phyloP scores from a whole-genome alignment of 495 filamentous ascomycete genomes.

The Acidiella bohemica region DNA sequence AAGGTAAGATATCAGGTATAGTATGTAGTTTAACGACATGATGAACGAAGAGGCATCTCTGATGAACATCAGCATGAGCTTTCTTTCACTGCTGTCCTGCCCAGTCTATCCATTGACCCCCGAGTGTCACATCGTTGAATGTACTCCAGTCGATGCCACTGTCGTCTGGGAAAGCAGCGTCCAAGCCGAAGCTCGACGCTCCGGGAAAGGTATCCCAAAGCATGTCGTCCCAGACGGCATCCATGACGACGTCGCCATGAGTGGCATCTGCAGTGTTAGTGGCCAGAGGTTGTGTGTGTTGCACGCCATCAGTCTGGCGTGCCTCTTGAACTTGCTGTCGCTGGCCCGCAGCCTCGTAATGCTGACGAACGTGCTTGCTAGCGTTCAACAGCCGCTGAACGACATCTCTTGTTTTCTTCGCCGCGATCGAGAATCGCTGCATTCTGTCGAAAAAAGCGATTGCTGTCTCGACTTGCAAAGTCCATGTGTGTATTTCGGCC shows the following conservation, averaged over 20 bases:
- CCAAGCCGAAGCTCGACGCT: not conserved
- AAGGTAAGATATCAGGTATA: not conserved
- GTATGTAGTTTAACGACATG: not conserved
- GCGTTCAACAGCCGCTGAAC: constrained; percentile 59
- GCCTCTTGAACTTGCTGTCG: constrained; percentile 8
- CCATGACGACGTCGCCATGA: constrained; percentile 11
- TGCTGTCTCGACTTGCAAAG: constrained; percentile 49
- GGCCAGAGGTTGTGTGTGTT: not conserved
- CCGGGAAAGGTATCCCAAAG: constrained; percentile 25
- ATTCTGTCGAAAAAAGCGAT: constrained; percentile 55
- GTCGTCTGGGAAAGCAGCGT: not conserved
- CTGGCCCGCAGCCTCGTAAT: constrained; percentile 1
- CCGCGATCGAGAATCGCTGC: constrained; percentile 57
- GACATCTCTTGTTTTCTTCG: constrained; percentile 53
- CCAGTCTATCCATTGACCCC: not conserved
- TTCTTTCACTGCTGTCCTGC: not conserved
- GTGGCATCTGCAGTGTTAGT: constrained; percentile 5
- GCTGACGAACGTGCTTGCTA: constrained; percentile 17
- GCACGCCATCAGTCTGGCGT: constrained; percentile 3
- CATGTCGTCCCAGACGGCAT: constrained; percentile 27
- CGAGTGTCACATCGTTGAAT: not conserved
- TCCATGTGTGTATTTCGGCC: constrained; percentile 26
- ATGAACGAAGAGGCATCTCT: no score
- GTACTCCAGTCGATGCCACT: not conserved
- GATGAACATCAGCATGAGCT: no score